Evolutionary conservation across 148 eudicot species (phyloP).

Genomic region (Cornus suecica): DNA sequence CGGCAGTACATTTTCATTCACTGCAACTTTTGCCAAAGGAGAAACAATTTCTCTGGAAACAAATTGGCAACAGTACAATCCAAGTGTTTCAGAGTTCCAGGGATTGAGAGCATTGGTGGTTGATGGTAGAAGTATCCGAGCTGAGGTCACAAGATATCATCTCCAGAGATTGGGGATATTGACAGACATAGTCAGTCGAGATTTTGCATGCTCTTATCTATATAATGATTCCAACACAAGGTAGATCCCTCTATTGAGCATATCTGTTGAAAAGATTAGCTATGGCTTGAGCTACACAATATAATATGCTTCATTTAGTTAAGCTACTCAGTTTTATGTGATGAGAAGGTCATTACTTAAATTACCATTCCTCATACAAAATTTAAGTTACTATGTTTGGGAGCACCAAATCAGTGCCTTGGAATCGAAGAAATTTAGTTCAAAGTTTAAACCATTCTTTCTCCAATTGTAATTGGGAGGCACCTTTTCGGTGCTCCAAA

Average conservation of each 20-base stretch:
- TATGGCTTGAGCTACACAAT: not conserved
- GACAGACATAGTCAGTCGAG: conserved; percentile 41
- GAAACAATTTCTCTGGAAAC: conserved; percentile 32
- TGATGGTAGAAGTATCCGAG: conserved; percentile 56
- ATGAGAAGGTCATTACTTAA: not conserved
- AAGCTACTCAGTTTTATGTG: not conserved
- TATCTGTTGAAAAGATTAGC: not conserved
- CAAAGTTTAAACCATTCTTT: too few species aligned
- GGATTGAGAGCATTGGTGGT: conserved; percentile 70
- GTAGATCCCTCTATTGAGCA: conserved; percentile 24
- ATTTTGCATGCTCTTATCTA: conserved; percentile 43
- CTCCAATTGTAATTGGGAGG: too few species aligned
- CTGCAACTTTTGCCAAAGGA: conserved; percentile 45
- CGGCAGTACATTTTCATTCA: conserved; percentile 89
- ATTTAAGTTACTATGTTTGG: too few species aligned
- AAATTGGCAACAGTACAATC: conserved; percentile 36
- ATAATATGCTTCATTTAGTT: not conserved
- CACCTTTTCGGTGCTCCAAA: too few species aligned
- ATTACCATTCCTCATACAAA: not conserved
- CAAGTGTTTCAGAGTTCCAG: conserved; percentile 47
- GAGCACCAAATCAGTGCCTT: too few species aligned
- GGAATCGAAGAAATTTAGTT: too few species aligned
- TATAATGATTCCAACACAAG: conserved; percentile 32
- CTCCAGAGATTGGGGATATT: conserved; percentile 67
- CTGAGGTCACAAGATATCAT: conserved; percentile 78